Percentiles rank a stretch among this genome's conserved stretches.
Evolutionary conservation across 1,284 basidiomycete species (phyloP).

Genomic region (Microbotryum violaceum): DNA sequence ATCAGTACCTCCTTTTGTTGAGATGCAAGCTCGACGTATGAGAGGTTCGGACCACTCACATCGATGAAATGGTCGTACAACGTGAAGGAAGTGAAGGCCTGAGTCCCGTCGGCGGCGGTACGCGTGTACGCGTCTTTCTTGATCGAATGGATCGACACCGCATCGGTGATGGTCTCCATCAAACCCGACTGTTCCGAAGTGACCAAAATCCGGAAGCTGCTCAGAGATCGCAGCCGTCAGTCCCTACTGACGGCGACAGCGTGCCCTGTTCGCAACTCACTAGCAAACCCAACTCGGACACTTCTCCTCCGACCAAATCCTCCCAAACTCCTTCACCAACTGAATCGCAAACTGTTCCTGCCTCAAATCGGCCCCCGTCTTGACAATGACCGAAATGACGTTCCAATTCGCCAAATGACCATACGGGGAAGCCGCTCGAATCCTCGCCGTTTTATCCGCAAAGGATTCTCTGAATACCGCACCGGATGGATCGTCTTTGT

Average conservation of each 20-base stretch:
- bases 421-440: conserved; percentile 86
- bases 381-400: conserved; percentile 89
- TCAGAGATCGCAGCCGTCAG: too few species aligned
- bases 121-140: conserved; percentile 86
- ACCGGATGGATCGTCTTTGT: conserved; percentile 93
- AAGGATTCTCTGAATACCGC: conserved; percentile 94
- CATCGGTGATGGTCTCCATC: conserved; percentile 91
- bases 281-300: conserved; percentile 86
- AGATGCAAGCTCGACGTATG: background rate
- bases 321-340: conserved; percentile 83
- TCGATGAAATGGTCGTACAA: conserved; percentile 81
- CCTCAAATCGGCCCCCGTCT: conserved; percentile 91
- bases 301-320: conserved; percentile 90
- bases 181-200: conserved; percentile 87
- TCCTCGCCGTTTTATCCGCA: conserved; percentile 88
- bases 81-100: conserved; percentile 47
- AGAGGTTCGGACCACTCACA: conserved; percentile 46
- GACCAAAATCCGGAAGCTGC: conserved; percentile 73
- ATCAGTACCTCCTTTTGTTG: background rate
- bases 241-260: too few species aligned
- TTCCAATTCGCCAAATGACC: conserved; percentile 76
- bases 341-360: conserved; percentile 98
- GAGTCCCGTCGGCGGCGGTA: conserved; percentile 21
- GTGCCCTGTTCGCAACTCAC: conserved; percentile 48
- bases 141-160: conserved; percentile 96